A percentile compares a stretch with the other conserved stretches of the same genome.
Conservation (phyloP, 805 yeast species). For the Brettanomyces nanus region DNA sequence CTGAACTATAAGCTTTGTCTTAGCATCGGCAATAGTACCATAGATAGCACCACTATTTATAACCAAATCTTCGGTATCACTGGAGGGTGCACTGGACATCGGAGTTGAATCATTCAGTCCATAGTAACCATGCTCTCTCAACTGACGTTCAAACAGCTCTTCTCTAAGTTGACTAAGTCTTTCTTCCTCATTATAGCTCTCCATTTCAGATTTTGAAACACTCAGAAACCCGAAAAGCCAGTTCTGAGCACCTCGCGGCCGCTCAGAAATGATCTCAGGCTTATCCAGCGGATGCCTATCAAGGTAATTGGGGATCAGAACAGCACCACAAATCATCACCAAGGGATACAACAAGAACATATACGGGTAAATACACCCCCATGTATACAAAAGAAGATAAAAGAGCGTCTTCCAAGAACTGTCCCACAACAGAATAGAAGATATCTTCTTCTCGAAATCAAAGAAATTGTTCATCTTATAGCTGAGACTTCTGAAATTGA, state of each 20-base stretch:
- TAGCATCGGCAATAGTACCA: not conserved
- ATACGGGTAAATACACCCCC: constrained; percentile 65
- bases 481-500: constrained; percentile 49
- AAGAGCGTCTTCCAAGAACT: constrained; percentile 63
- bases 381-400: constrained; percentile 49
- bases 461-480: constrained; percentile 33
- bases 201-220: not conserved
- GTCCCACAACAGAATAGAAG: constrained; percentile 48
- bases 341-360: constrained; percentile 58
- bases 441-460: not conserved
- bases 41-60: not conserved
- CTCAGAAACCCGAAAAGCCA: constrained; percentile 33
- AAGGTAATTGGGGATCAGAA: constrained; percentile 64
- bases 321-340: constrained; percentile 38
- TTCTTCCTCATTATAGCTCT: not conserved
- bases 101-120: not conserved
- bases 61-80: constrained; percentile 1
- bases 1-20: not conserved
- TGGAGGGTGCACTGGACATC: not conserved
- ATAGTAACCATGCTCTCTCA: constrained; percentile 1
- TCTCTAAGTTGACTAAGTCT: not conserved
- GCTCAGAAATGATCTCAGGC: constrained; percentile 35
- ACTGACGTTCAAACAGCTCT: constrained; percentile 1
- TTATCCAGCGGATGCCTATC: constrained; percentile 55
- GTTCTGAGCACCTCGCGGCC: constrained; percentile 43